A percentile compares a stretch with the other conserved stretches of the same genome.
Conservation (phyloP, 768 basidiomycete species). For the Pleurotus pulmonarius region DNA sequence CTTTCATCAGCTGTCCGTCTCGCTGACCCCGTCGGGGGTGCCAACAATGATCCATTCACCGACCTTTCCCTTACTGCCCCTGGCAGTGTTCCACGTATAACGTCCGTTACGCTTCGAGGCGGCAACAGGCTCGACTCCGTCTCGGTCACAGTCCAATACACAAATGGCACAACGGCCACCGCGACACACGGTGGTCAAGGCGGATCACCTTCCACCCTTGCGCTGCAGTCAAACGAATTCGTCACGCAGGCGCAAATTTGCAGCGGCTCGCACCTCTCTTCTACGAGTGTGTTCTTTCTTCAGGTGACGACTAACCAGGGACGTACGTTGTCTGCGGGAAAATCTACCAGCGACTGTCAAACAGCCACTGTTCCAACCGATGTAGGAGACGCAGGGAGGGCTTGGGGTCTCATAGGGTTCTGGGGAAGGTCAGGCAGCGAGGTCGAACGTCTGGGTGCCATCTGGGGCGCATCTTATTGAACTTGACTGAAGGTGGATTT, state of each 20-base stretch:
- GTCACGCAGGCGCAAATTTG: conserved; percentile 21
- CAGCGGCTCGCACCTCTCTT: conserved; percentile 19
- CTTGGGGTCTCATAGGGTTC: conserved; percentile 28
- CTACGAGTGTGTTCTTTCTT: conserved; percentile 28
- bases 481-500: background rate
- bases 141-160: conserved; percentile 19
- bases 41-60: conserved; percentile 27
- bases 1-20: conserved; percentile 26
- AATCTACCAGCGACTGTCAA: conserved; percentile 22
- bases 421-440: conserved; percentile 27
- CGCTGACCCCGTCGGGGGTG: conserved; percentile 28
- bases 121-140: conserved; percentile 28
- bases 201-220: conserved; percentile 24
- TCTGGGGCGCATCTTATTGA: conserved; percentile 28
- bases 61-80: conserved; percentile 22
- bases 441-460: conserved; percentile 20
- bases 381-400: conserved; percentile 18
- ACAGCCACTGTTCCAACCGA: conserved; percentile 24
- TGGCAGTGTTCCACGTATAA: conserved; percentile 19
- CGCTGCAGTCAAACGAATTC: conserved; percentile 20
- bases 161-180: conserved; percentile 13
- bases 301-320: conserved; percentile 27
- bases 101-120: conserved; percentile 27
- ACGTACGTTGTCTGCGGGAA: conserved; percentile 22
- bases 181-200: conserved; percentile 30